Conservation (phyloP, 116 monocot genomes). For the Phalaenopsis hybrid region DNA sequence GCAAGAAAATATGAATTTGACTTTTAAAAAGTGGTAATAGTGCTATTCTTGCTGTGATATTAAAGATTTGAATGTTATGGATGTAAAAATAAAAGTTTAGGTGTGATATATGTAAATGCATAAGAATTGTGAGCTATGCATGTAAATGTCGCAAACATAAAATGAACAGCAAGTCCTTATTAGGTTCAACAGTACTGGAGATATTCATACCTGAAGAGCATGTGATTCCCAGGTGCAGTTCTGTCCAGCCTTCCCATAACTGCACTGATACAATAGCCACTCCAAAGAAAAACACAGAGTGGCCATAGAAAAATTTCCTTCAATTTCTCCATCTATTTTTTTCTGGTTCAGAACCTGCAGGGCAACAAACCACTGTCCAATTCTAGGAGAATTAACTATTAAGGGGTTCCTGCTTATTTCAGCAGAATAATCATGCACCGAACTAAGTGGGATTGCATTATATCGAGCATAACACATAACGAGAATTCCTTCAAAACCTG, state of each 20-base stretch:
- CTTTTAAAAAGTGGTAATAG: too few species aligned
- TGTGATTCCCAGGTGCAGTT: slow-evolving; percentile 66
- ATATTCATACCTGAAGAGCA: slow-evolving; percentile 52
- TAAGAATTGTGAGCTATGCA: too few species aligned
- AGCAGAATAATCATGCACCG: slow-evolving; percentile 55
- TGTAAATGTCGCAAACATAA: background rate
- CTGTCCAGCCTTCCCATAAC: slow-evolving; percentile 52
- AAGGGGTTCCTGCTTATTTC: slow-evolving; percentile 50
- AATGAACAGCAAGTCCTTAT: background rate
- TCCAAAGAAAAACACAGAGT: slow-evolving; percentile 58
- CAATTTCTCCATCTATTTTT: slow-evolving; percentile 14
- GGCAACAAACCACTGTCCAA: slow-evolving; percentile 73
- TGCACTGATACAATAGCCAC: slow-evolving; percentile 62
- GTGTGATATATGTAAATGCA: too few species aligned
- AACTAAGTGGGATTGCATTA: slow-evolving; percentile 53
- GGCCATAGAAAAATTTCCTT: slow-evolving; percentile 13
- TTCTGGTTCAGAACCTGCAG: slow-evolving; percentile 49
- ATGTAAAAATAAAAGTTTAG: too few species aligned
- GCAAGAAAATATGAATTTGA: too few species aligned
- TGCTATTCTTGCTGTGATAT: too few species aligned
- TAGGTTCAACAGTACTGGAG: slow-evolving; percentile 1
- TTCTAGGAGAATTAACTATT: slow-evolving; percentile 51
- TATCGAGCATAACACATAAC: slow-evolving; percentile 73
- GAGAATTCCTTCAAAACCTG: slow-evolving; percentile 21
- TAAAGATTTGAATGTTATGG: too few species aligned